These are phyloP conservation scores for Solanum chacoense DNA, from an alignment of 305 asterid genomes.

Conservation along the genomic window DNA sequence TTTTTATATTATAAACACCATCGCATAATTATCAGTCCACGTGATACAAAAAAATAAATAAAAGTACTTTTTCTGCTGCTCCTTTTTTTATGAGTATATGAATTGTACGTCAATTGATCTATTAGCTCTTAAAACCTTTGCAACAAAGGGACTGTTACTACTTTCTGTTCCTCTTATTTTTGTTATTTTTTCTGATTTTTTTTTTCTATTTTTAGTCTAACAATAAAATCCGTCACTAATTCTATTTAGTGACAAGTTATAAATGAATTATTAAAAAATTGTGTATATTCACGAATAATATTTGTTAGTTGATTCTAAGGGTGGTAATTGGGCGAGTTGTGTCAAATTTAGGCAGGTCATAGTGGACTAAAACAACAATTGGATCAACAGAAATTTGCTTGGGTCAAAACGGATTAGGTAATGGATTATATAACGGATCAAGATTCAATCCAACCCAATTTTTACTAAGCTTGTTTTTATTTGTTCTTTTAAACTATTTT, in stretches of 20 bases:
- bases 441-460: too few species aligned
- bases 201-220: neutral
- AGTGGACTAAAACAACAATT: too few species aligned
- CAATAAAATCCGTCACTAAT: neutral
- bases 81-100: neutral
- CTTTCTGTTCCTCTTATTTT: neutral
- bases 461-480: too few species aligned
- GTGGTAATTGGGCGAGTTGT: fast-evolving
- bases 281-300: neutral
- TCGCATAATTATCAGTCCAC: too few species aligned
- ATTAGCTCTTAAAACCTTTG: neutral
- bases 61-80: neutral
- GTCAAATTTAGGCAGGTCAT: too few species aligned
- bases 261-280: too few species aligned
- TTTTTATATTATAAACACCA: neutral
- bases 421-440: too few species aligned
- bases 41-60: neutral
- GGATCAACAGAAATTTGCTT: too few species aligned
- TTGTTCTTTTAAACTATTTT: neutral
- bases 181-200: neutral
- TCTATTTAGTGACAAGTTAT: neutral
- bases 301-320: neutral
- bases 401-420: neutral
- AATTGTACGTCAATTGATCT: neutral
- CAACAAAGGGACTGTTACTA: neutral